Evolutionary conservation across 1,284 basidiomycete species (phyloP).

Genomic region (Salmacisia buchloeana): DNA sequence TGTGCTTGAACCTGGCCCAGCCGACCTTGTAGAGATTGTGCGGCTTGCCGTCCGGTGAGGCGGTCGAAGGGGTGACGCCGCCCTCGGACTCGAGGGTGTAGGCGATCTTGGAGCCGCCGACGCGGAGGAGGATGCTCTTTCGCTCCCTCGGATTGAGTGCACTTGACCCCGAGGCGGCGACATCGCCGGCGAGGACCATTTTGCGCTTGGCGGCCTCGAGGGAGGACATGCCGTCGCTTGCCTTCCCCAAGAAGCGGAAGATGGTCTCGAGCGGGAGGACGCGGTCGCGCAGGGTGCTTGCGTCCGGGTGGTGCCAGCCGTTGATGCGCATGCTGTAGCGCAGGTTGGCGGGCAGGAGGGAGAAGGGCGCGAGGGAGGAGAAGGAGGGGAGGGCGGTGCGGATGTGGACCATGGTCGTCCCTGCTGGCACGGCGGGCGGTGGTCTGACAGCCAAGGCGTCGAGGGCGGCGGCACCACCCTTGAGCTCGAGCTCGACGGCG

Average conservation of each 20-base stretch:
- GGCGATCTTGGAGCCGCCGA: conserved; percentile 21
- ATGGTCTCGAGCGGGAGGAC: neutral
- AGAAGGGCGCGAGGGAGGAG: conserved; percentile 15
- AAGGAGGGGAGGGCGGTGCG: conserved; percentile 21
- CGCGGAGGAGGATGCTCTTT: conserved; percentile 17
- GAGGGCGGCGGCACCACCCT: too few species aligned
- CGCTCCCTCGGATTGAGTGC: conserved; percentile 22
- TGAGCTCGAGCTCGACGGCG: conserved; percentile 21
- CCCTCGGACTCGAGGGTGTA: conserved; percentile 30
- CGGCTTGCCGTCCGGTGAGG: conserved; percentile 16
- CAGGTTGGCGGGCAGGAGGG: neutral
- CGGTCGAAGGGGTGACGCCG: conserved; percentile 9
- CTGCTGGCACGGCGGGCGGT: conserved; percentile 16
- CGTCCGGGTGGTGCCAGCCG: conserved; percentile 5
- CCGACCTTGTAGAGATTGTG: conserved; percentile 25
- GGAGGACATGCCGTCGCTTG: neutral
- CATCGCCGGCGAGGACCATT: neutral
- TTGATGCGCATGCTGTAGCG: conserved; percentile 4
- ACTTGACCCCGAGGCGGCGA: too few species aligned
- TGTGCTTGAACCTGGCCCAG: conserved; percentile 27
- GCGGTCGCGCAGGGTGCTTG: neutral
- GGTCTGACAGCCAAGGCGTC: conserved; percentile 18
- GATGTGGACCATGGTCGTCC: conserved; percentile 17
- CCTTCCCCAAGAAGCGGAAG: conserved; percentile 1
- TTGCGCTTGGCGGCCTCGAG: neutral